Conservation (phyloP, 2,329 filamentous ascomycete genomes). For the Fusarium pseudoanthophilum region DNA sequence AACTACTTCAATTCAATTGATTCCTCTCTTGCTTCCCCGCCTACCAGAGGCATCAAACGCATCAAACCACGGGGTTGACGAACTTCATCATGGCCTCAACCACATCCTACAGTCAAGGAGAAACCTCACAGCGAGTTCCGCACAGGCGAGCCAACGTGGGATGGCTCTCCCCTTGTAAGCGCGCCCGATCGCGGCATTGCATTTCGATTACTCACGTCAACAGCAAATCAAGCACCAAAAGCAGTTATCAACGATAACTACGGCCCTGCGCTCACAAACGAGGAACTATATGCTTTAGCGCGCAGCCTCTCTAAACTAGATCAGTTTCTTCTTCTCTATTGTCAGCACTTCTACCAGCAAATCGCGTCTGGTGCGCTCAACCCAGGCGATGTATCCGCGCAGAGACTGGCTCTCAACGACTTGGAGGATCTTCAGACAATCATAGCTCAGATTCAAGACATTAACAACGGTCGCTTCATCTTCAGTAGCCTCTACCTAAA, state of each 20-base stretch:
- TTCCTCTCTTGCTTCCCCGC: neutral
- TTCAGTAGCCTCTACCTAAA: neutral
- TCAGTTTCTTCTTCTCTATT: neutral
- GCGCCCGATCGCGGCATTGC: rapidly evolving
- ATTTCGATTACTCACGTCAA: too few species aligned
- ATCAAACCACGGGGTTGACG: too few species aligned
- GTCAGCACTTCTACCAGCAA: neutral
- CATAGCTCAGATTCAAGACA: neutral
- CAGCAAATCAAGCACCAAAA: too few species aligned
- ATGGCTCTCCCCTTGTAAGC: neutral
- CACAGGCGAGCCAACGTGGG: neutral
- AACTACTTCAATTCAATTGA: neutral
- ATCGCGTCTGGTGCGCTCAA: neutral
- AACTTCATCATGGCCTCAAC: neutral
- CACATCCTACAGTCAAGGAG: neutral
- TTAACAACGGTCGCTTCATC: neutral
- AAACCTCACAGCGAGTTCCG: too few species aligned
- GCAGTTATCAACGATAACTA: neutral
- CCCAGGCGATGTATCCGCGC: rapidly evolving
- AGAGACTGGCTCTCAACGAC: neutral
- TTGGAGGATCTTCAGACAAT: neutral
- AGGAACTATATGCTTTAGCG: rapidly evolving
- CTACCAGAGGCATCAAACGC: rapidly evolving
- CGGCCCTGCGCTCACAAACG: neutral
- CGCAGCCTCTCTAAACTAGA: neutral